Evolutionary conservation across 352 stramenopile genomes (phyloP), one percentile per base, ranked within the genome.

Genomic region (Globisporangium viniferum): DNA sequence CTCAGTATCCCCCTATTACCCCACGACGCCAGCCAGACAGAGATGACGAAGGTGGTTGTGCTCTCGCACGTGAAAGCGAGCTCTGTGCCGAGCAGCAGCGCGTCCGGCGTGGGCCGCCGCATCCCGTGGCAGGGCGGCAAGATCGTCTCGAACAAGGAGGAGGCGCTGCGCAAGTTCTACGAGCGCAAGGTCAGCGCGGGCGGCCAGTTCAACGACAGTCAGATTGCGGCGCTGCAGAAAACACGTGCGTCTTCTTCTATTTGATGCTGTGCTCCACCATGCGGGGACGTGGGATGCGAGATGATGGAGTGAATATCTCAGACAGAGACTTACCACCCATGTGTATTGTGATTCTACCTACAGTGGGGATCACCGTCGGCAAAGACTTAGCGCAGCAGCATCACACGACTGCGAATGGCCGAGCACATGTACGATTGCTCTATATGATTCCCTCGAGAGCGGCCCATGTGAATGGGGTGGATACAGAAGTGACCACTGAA

Each of bases 151-250:
- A 95, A 95, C 70, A 95, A 95, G 73, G 82, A 86, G 62, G 86
- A 94, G 70, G 88, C 88, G 36, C 74, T 95, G 78, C 84, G 79
- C 66, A 95, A 95, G 70, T 95, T 95, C 62, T 83, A 90, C 64
- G 77, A 90, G 74, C 82, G 88, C 67, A 95, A 95, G 70, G 64
- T 89, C 31, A 74, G 65, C 24, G 67, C 73, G 7, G 77, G 79
- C 51, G 76, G 79, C 64, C 66, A 80, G 44, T 72, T 86, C 54
- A 79, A 80, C 66, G 62, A 79, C 29, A 65, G 76, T 62, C 82
- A 92, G 71, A 74, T 85, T 35, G 53, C 81, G 46, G 75, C 75
- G 35, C 73, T 89, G 59, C 70, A 89, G 61, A 65, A 68, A 8
- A 76, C 70, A n/a, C 62, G 82, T 92, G 64, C 62, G 77, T 81